A percentile compares a stretch with the other conserved stretches of the same genome.
phyloP scores from a whole-genome alignment of 169 alveolate species.

The Plasmodium gaboni region DNA sequence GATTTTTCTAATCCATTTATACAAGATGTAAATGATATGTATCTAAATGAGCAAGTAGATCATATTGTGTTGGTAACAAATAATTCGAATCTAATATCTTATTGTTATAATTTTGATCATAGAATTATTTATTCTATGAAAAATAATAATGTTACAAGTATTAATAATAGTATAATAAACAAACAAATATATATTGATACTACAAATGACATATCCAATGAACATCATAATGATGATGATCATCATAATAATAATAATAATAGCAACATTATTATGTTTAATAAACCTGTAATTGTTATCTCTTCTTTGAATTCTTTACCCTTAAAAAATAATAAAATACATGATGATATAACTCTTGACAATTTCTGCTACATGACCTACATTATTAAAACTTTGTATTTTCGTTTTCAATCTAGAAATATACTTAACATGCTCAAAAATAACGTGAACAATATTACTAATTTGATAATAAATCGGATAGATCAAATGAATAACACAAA shows the following conservation, averaged over 20 bases:
- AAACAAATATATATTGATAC: too few relatives aligned
- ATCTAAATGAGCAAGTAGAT: constrained; percentile 5
- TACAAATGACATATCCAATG: too few relatives aligned
- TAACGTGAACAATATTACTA: neutral
- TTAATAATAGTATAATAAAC: too few relatives aligned
- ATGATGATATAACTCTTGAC: constrained; percentile 16
- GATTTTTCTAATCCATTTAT: neutral
- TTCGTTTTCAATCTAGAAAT: constrained; percentile 15
- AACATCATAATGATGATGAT: too few relatives aligned
- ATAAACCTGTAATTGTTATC: constrained; percentile 15
- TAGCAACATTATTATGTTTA: neutral
- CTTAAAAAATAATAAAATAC: constrained; percentile 6
- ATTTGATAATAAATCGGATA: constrained; percentile 2
- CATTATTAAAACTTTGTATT: constrained; percentile 5
- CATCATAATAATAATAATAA: neutral
- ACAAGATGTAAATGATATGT: constrained; percentile 4
- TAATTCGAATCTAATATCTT: constrained; percentile 23
- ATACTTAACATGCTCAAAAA: neutral
- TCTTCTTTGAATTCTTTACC: constrained; percentile 34
- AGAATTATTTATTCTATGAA: neutral
- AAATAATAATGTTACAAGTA: neutral
- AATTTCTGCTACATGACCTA: constrained; percentile 27
- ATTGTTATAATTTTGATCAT: constrained; percentile 3
- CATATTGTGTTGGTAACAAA: constrained; percentile 10
- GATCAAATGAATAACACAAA: neutral